Evolutionary conservation across 225 moss, liverwort and hornwort species (phyloP).

Genomic region (Pleurozium schreberi): DNA sequence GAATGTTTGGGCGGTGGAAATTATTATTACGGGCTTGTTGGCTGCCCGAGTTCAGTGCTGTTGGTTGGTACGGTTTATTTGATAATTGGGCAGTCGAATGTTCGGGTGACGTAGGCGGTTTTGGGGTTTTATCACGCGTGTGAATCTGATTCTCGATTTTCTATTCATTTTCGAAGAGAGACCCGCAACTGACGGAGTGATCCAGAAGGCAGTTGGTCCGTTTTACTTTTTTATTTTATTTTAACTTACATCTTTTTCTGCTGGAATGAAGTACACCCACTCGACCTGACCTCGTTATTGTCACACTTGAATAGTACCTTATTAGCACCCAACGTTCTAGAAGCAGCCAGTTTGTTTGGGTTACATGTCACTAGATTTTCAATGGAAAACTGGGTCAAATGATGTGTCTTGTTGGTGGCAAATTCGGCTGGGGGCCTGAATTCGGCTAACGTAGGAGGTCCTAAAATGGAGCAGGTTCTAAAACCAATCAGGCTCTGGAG

Average conservation of each 20-base stretch:
- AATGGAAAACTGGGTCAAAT: not conserved
- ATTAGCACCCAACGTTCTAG: not conserved
- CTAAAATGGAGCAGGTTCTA: no score
- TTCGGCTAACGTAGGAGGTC: no score
- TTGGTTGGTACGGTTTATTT: not conserved
- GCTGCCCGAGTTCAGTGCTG: not conserved
- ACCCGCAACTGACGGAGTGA: not conserved
- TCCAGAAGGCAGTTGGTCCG: not conserved
- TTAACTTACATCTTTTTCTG: not conserved
- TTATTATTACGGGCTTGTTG: not conserved
- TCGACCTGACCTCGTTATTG: not conserved
- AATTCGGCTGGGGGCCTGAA: no score
- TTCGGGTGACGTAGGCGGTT: not conserved
- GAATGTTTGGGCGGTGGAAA: not conserved
- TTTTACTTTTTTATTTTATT: not conserved
- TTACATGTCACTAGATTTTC: not conserved
- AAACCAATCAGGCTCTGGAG: no score
- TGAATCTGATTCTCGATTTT: not conserved
- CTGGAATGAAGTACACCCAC: not conserved
- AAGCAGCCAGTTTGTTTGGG: not conserved
- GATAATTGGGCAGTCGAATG: not conserved
- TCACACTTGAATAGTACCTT: not conserved
- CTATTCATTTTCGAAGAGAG: not conserved
- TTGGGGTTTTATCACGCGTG: not conserved
- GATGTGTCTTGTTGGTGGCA: no score